Conservation (phyloP, 2,329 filamentous ascomycete species). For the Penicillium sp. region DNA sequence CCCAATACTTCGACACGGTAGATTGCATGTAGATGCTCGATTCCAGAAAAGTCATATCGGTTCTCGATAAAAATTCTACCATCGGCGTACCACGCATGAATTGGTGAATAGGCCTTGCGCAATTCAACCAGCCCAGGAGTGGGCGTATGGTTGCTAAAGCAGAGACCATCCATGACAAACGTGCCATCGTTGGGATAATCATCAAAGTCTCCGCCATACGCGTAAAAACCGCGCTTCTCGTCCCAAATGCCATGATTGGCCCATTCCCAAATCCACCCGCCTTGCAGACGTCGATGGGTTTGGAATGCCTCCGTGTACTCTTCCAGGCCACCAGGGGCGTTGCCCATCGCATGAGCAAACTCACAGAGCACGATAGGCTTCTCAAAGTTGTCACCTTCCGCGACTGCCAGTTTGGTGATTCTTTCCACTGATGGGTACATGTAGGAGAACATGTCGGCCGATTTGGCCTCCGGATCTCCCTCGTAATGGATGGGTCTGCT, state of each 20-base stretch:
- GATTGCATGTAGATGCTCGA: not conserved
- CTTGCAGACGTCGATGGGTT: slow-evolving; percentile 62
- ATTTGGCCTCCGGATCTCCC: slow-evolving; percentile 61
- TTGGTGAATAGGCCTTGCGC: not conserved
- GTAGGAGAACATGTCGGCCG: slow-evolving; percentile 66
- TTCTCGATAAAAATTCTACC: not conserved
- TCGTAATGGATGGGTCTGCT: slow-evolving; percentile 67
- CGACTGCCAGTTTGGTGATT: slow-evolving; percentile 7
- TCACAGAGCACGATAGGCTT: slow-evolving; percentile 51
- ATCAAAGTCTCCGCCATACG: not conserved
- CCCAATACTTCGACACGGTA: not conserved
- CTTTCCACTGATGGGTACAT: slow-evolving; percentile 58
- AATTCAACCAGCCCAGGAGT: not conserved
- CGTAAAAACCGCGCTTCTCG: not conserved
- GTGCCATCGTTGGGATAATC: not conserved
- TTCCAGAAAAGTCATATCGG: not conserved
- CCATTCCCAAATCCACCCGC: slow-evolving; percentile 70
- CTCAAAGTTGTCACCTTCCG: slow-evolving; percentile 51
- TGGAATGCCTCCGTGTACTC: slow-evolving; percentile 69
- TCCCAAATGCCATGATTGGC: slow-evolving; percentile 62
- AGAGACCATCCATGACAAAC: not conserved
- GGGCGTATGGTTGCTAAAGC: not conserved
- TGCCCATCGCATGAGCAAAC: slow-evolving; percentile 69
- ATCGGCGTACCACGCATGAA: not conserved
- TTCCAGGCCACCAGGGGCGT: slow-evolving; percentile 68